These are phyloP conservation scores for Carallia pectinifolia DNA, from an alignment of 345 rosid genomes.

Conservation along the genomic window DNA sequence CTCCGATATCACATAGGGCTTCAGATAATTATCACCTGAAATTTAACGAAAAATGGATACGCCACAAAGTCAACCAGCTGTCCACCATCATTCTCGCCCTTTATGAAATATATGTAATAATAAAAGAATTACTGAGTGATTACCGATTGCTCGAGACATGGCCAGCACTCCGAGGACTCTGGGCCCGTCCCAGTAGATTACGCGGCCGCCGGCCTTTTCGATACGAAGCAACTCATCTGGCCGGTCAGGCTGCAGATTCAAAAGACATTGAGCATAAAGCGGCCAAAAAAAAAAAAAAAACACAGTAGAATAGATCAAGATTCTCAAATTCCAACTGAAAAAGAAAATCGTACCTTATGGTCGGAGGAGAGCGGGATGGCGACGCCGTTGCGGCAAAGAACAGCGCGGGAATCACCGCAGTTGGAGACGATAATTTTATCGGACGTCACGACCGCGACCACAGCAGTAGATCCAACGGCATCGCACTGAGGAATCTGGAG, in stretches of 20 bases:
- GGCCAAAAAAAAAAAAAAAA: too few relatives aligned
- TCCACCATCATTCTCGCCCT: too few relatives aligned
- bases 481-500: constrained; percentile 77
- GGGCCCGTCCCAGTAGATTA: constrained; percentile 84
- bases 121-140: not conserved
- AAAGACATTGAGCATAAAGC: not conserved
- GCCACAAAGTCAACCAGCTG: not conserved
- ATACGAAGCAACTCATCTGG: constrained; percentile 77
- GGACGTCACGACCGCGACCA: constrained; percentile 63
- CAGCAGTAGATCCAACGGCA: constrained; percentile 90
- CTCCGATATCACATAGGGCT: constrained; percentile 78
- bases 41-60: not conserved
- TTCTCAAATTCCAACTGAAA: not conserved
- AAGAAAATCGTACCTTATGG: constrained; percentile 51
- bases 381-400: constrained; percentile 73
- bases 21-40: constrained; percentile 79
- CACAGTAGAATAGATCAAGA: too few relatives aligned
- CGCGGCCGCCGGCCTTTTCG: constrained; percentile 75
- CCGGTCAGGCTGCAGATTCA: constrained; percentile 65
- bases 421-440: constrained; percentile 69
- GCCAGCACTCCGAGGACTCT: constrained; percentile 85
- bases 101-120: too few relatives aligned
- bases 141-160: constrained; percentile 93
- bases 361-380: constrained; percentile 72
- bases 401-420: constrained; percentile 89